Conservation (phyloP, 1,139 yeast genomes). For the Spathaspora sp. region DNA sequence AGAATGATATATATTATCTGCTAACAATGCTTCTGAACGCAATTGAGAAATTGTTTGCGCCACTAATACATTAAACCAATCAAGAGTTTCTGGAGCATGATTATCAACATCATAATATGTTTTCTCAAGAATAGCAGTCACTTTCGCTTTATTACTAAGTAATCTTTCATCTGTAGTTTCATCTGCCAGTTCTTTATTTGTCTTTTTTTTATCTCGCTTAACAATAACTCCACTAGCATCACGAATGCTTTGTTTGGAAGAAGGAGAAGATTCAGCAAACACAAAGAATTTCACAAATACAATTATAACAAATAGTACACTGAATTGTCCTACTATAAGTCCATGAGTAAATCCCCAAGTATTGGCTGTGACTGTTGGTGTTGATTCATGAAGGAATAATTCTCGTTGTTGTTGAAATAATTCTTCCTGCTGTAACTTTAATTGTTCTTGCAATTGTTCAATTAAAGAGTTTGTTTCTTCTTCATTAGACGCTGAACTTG, state of each 20-base stretch:
- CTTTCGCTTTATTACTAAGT: slow-evolving; percentile 16
- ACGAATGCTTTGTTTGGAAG: slow-evolving; percentile 29
- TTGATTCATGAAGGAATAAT: slow-evolving; percentile 20
- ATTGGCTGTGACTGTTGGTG: slow-evolving; percentile 6
- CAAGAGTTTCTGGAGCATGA: slow-evolving; percentile 87
- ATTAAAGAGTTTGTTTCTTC: slow-evolving; percentile 7
- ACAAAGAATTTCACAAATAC: slow-evolving; percentile 84
- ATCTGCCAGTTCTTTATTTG: slow-evolving; percentile 13
- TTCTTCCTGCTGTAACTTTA: slow-evolving; percentile 33
- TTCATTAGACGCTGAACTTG: neutral
- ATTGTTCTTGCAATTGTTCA: slow-evolving; percentile 30
- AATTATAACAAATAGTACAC: slow-evolving; percentile 72
- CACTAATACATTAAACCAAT: slow-evolving; percentile 93
- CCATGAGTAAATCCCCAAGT: slow-evolving; percentile 76
- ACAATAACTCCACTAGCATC: slow-evolving; percentile 42
- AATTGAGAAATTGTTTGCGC: slow-evolving; percentile 90
- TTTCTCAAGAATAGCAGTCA: slow-evolving; percentile 67
- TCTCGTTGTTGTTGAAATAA: slow-evolving; percentile 31
- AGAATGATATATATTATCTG: slow-evolving; percentile 82
- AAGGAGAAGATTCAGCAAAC: slow-evolving; percentile 64
- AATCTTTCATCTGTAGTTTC: slow-evolving; percentile 23
- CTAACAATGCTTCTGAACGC: slow-evolving; percentile 78
- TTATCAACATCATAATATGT: slow-evolving; percentile 88
- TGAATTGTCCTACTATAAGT: slow-evolving; percentile 76
- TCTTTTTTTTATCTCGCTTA: slow-evolving; percentile 26